These are phyloP conservation scores for Aspergillus hiratsukae DNA, from an alignment of 2,329 filamentous ascomycete genomes.

Conservation along the genomic window DNA sequence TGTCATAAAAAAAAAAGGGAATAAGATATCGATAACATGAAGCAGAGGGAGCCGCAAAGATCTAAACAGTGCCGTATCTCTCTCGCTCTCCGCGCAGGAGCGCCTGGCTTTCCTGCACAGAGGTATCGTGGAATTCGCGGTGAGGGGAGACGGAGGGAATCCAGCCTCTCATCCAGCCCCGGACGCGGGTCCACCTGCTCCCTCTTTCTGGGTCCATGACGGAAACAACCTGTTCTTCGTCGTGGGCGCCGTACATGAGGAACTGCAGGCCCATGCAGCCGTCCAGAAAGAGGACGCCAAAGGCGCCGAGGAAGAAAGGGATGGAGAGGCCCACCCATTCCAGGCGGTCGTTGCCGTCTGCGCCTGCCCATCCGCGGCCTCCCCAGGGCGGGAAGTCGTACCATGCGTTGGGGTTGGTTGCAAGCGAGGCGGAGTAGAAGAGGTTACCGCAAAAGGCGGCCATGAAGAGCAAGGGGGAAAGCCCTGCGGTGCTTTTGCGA, in stretches of 20 bases:
- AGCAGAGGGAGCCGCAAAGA: neutral
- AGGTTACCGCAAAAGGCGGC: slow-evolving; percentile 65
- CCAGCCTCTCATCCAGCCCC: slow-evolving; percentile 64
- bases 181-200: slow-evolving; percentile 53
- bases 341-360: slow-evolving; percentile 49
- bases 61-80: slow-evolving; percentile 34
- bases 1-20: neutral
- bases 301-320: slow-evolving; percentile 64
- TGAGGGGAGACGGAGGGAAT: slow-evolving; percentile 48
- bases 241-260: slow-evolving; percentile 51
- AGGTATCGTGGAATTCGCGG: slow-evolving; percentile 14
- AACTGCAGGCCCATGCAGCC: slow-evolving; percentile 61
- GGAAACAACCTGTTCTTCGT: slow-evolving; percentile 43
- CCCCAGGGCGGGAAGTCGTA: slow-evolving; percentile 53
- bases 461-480: slow-evolving; percentile 59
- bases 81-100: slow-evolving; percentile 25
- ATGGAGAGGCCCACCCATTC: slow-evolving; percentile 56
- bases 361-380: slow-evolving; percentile 56
- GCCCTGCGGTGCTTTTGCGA: slow-evolving; percentile 59
- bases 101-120: slow-evolving; percentile 25
- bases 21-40: neutral
- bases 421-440: slow-evolving; percentile 60
- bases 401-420: slow-evolving; percentile 63
- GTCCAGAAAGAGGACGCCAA: slow-evolving; percentile 60
- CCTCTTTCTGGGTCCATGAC: slow-evolving; percentile 43